phyloP scores from a whole-genome alignment of 306 rosid species.

The Vicia villosa region DNA sequence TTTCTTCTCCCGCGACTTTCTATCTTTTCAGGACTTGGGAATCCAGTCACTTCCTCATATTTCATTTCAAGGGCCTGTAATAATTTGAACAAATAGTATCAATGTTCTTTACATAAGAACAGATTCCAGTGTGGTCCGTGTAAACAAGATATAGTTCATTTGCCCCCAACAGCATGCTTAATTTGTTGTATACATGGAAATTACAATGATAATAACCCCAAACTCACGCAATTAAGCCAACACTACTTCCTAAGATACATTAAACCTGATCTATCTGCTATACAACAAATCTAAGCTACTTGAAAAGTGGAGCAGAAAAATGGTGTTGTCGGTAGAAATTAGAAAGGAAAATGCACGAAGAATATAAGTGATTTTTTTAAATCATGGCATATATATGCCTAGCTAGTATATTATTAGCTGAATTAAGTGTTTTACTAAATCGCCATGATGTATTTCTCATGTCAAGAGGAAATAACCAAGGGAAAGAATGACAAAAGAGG shows the following conservation, averaged over 20 bases:
- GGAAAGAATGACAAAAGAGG: slow-evolving; percentile 21
- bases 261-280: background rate
- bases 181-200: too few relatives aligned
- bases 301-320: background rate
- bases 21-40: slow-evolving; percentile 80
- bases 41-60: slow-evolving; percentile 67
- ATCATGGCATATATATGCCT: slow-evolving; percentile 7
- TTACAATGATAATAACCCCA: background rate
- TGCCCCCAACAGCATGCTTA: too few relatives aligned
- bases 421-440: background rate
- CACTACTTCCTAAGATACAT: background rate
- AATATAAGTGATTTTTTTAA: slow-evolving; percentile 10
- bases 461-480: background rate
- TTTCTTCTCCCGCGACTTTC: slow-evolving; percentile 53
- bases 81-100: slow-evolving; percentile 14
- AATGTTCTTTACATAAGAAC: background rate
- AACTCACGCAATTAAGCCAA: background rate
- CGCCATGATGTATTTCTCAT: slow-evolving; percentile 9
- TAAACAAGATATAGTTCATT: background rate
- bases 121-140: background rate
- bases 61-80: slow-evolving; percentile 78
- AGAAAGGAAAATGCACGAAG: background rate
- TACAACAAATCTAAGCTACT: background rate
- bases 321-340: background rate
- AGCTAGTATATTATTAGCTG: background rate